A percentile compares a stretch with the other conserved stretches of the same genome.
phyloP scores from a whole-genome alignment of 345 rosid species.

The Noccaea caerulescens region DNA sequence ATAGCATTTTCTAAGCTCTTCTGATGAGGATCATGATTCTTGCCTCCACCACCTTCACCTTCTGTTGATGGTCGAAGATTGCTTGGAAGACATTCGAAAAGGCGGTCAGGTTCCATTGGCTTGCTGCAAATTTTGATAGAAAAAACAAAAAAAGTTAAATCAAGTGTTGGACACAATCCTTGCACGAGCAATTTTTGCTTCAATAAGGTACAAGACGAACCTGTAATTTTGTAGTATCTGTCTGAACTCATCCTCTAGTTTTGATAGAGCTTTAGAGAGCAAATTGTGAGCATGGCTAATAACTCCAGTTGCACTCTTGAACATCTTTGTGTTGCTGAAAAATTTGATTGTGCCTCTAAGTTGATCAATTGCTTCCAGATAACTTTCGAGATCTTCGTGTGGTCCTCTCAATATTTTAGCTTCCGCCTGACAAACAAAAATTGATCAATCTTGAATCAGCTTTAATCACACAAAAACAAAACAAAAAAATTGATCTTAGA shows the following conservation, averaged over 20 bases:
- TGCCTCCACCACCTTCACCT: constrained; percentile 47
- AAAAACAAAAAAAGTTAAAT: background rate
- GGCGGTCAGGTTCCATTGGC: constrained; percentile 90
- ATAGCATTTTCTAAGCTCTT: constrained; percentile 66
- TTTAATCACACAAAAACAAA: background rate
- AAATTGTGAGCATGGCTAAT: constrained; percentile 69
- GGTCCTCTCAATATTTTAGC: constrained; percentile 97
- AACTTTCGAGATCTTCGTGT: constrained; percentile 90
- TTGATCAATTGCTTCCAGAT: constrained; percentile 91
- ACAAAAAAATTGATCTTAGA: background rate
- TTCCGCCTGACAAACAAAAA: constrained; percentile 60
- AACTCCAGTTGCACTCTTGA: constrained; percentile 66
- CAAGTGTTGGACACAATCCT: constrained; percentile 6
- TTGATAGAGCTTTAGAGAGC: constrained; percentile 78
- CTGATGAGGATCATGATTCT: constrained; percentile 54
- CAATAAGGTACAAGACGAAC: constrained; percentile 43
- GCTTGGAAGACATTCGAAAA: constrained; percentile 83
- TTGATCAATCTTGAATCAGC: too few species aligned
- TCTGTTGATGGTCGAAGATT: constrained; percentile 70
- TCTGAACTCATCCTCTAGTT: constrained; percentile 94
- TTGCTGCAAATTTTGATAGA: constrained; percentile 57
- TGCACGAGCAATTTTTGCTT: background rate
- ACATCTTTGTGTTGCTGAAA: constrained; percentile 65
- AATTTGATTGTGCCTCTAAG: constrained; percentile 66
- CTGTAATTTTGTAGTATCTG: constrained; percentile 79